A percentile compares a stretch with the other conserved stretches of the same genome.
Evolutionary conservation across 2,329 filamentous ascomycete species (phyloP).

Genomic region (Ceratocystis colombiana): DNA sequence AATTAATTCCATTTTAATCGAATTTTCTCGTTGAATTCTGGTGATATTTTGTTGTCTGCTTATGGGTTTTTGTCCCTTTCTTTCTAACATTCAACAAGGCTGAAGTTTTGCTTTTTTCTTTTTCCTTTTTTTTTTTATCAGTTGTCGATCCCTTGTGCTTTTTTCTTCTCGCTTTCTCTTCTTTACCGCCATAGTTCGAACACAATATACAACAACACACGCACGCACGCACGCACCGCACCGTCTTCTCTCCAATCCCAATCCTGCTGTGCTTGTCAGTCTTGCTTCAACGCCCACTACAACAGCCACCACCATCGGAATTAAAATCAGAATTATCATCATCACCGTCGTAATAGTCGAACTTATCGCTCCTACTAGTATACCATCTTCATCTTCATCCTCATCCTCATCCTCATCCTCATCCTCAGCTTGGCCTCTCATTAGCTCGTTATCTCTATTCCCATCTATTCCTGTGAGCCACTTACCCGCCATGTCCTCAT

Average conservation of each 20-base stretch:
- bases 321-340: too few relatives aligned
- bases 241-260: too few relatives aligned
- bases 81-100: background rate
- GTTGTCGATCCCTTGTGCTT: background rate
- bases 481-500: constrained; percentile 27
- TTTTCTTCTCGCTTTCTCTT: background rate
- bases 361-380: too few relatives aligned
- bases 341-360: too few relatives aligned
- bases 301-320: too few relatives aligned
- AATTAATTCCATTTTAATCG: too few relatives aligned
- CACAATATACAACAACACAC: background rate
- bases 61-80: background rate
- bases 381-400: background rate
- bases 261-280: too few relatives aligned
- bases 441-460: background rate
- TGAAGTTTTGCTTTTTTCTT: background rate
- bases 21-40: too few relatives aligned
- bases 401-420: background rate
- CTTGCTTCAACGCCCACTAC: too few relatives aligned
- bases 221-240: background rate
- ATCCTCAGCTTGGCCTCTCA: background rate
- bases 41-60: too few relatives aligned
- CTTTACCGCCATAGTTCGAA: background rate
- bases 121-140: background rate
- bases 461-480: background rate